These are phyloP conservation scores for Panicum miliaceum DNA, from an alignment of 176 grass and related monocot genomes.

Conservation along the genomic window DNA sequence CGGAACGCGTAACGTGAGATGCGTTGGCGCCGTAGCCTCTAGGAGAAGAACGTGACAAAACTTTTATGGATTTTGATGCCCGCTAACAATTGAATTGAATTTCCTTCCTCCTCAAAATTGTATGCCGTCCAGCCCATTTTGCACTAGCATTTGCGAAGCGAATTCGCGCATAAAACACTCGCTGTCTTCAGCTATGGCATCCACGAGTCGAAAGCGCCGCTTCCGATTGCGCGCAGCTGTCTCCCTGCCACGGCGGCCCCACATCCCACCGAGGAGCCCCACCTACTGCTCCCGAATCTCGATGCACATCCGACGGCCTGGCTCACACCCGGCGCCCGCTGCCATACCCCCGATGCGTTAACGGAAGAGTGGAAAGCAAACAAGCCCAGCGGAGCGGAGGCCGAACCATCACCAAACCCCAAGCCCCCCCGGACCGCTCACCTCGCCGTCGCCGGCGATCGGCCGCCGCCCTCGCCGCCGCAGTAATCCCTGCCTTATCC, in stretches of 20 bases:
- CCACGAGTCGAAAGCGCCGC: not conserved
- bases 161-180: not conserved
- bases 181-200: constrained; percentile 1
- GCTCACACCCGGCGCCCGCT: not conserved
- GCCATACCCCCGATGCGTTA: constrained; percentile 26
- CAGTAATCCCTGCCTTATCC: not conserved
- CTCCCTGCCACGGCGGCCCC: not conserved
- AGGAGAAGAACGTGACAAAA: not conserved
- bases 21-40: too few species aligned
- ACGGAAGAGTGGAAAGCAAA: constrained; percentile 51
- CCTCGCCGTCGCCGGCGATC: constrained; percentile 56
- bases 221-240: not conserved
- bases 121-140: not conserved
- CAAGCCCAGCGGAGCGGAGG: constrained; percentile 8
- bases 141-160: not conserved
- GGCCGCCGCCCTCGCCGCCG: constrained; percentile 18
- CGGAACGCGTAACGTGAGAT: too few species aligned
- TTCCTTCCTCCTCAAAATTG: not conserved
- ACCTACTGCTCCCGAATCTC: constrained; percentile 30
- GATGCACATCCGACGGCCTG: constrained; percentile 31
- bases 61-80: not conserved
- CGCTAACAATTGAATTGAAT: not conserved
- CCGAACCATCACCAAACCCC: constrained; percentile 48
- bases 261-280: not conserved
- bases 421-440: constrained; percentile 28